Evolutionary conservation across 192 early-diverging fungal species (phyloP).

Genomic region (Rhizoclosmatium globosum): DNA sequence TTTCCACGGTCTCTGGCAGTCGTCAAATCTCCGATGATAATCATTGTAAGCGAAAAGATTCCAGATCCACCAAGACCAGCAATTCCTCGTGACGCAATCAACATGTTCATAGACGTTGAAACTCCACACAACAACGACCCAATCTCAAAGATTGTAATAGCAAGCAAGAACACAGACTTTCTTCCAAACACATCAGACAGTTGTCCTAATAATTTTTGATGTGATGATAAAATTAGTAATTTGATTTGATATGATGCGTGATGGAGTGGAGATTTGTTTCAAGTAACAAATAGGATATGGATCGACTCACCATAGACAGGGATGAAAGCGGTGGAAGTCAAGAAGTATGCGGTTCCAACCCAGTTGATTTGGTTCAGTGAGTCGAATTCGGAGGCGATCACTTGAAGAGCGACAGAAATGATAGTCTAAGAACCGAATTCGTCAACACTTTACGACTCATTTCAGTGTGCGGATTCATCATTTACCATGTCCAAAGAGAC

Average conservation of each 20-base stretch:
- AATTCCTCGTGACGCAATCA: conserved; percentile 77
- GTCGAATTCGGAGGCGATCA: conserved; percentile 47
- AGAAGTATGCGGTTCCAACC: conserved; percentile 44
- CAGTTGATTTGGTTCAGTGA: conserved; percentile 46
- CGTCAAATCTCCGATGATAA: conserved; percentile 86
- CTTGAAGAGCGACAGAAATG: conserved; percentile 43
- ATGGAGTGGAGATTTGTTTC: too few relatives aligned
- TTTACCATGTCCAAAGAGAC: conserved; percentile 44
- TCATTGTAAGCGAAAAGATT: conserved; percentile 78
- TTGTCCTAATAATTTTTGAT: conserved; percentile 64
- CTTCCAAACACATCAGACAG: conserved; percentile 93
- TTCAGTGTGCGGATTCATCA: neutral
- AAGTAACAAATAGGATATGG: too few relatives aligned
- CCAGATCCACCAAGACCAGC: conserved; percentile 85
- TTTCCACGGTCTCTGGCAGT: conserved; percentile 74
- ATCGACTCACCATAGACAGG: conserved; percentile 70
- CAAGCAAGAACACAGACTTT: conserved; percentile 72
- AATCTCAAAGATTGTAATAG: conserved; percentile 76
- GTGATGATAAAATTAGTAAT: neutral
- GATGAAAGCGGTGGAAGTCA: conserved; percentile 67
- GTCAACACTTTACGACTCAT: neutral
- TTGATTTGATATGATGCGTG: too few relatives aligned
- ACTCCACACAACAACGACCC: conserved; percentile 83
- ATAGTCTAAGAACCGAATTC: conserved; percentile 44
- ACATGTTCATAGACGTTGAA: conserved; percentile 57